phyloP scores from a whole-genome alignment of 176 grass and related monocot species.

The Aegilops bicornis region DNA sequence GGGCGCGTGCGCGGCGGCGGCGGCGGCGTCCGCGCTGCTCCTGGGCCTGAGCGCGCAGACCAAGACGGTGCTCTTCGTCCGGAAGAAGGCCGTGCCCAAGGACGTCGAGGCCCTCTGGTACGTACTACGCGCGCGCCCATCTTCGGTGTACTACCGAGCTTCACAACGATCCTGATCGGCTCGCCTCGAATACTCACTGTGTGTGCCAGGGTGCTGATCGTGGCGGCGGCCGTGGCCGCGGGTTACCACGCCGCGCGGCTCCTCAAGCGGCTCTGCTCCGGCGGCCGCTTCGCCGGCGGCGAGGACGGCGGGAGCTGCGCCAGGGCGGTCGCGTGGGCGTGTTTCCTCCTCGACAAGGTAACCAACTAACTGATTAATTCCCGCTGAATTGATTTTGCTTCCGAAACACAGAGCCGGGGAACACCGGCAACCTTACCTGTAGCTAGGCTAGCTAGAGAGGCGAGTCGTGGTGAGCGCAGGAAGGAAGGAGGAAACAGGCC shows the following conservation, averaged over 20 bases:
- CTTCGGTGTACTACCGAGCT: no score
- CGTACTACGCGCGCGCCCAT: no score
- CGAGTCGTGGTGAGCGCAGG: neutral
- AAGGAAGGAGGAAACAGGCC: neutral
- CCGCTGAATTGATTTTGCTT: neutral
- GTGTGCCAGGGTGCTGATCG: slow-evolving; percentile 41
- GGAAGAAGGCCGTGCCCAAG: slow-evolving; percentile 56
- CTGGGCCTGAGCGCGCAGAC: slow-evolving; percentile 66
- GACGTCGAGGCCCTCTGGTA: slow-evolving; percentile 78
- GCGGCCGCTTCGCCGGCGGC: neutral
- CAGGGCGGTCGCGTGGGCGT: slow-evolving; percentile 43
- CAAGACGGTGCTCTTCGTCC: slow-evolving; percentile 60
- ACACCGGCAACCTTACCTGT: neutral
- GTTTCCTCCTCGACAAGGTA: slow-evolving; percentile 79
- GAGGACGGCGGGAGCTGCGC: neutral
- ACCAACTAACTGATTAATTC: neutral
- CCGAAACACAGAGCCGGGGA: neutral
- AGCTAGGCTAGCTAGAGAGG: neutral
- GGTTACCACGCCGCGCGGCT: slow-evolving; percentile 70
- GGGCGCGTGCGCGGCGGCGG: slow-evolving; percentile 32
- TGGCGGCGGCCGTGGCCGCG: slow-evolving; percentile 39
- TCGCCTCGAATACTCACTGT: no score
- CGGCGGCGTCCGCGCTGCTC: slow-evolving; percentile 55
- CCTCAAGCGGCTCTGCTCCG: slow-evolving; percentile 35
- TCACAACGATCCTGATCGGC: no score